Evolutionary conservation across 2,329 filamentous ascomycete species (phyloP).

Genomic region (Helminthosporium solani): DNA sequence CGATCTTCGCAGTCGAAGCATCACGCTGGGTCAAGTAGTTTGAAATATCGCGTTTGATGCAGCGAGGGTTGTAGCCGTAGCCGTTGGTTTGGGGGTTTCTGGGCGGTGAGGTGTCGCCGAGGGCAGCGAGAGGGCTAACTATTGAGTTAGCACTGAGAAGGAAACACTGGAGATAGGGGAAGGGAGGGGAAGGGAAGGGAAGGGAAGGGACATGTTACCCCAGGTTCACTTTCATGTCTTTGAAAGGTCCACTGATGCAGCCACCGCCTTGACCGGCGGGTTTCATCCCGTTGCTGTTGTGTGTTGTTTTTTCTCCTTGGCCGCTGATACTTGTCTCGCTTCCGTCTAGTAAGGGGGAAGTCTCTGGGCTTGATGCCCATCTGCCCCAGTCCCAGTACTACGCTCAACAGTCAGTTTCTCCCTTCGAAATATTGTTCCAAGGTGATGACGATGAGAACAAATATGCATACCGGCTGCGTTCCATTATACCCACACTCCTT

Average conservation of each 20-base stretch:
- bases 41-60: slow-evolving; percentile 44
- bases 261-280: slow-evolving; percentile 58
- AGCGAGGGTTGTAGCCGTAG: slow-evolving; percentile 43
- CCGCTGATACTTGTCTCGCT: slow-evolving; percentile 52
- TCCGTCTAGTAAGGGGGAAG: slow-evolving; percentile 59
- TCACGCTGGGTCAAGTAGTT: slow-evolving; percentile 28
- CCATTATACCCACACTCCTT: slow-evolving; percentile 48
- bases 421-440: slow-evolving; percentile 7
- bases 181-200: neutral
- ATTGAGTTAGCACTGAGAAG: slow-evolving; percentile 1
- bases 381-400: slow-evolving; percentile 58
- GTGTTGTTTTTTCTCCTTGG: slow-evolving; percentile 45
- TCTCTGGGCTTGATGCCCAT: slow-evolving; percentile 46
- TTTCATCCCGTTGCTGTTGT: slow-evolving; percentile 28
- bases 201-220: slow-evolving; percentile 17
- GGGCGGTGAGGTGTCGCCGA: slow-evolving; percentile 34
- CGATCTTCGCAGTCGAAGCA: slow-evolving; percentile 32
- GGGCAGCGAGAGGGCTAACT: slow-evolving; percentile 24
- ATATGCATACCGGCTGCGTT: slow-evolving; percentile 37
- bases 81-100: slow-evolving; percentile 40
- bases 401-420: slow-evolving; percentile 4
- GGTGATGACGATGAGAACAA: too few relatives aligned
- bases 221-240: slow-evolving; percentile 34
- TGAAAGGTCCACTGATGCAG: slow-evolving; percentile 58
- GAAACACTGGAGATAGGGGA: neutral